A percentile compares a stretch with the other conserved stretches of the same genome.
These are phyloP conservation scores for Capillidium rhysosporum DNA, from an alignment of 371 early-diverging fungal genomes.

Conservation along the genomic window DNA sequence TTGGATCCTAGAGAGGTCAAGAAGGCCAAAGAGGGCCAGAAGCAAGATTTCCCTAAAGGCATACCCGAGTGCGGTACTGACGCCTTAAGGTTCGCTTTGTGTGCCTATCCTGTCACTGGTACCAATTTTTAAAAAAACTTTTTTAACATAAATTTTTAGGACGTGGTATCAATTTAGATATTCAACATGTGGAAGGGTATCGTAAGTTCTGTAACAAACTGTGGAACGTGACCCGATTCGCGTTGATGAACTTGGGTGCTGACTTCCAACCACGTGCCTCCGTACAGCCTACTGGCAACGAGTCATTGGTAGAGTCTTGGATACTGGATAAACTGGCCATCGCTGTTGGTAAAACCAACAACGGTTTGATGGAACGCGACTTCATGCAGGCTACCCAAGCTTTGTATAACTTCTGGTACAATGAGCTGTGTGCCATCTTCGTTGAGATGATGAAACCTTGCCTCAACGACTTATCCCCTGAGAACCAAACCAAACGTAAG, in stretches of 20 bases:
- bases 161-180: constrained; percentile 94
- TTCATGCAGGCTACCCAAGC: constrained; percentile 89
- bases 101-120: constrained; percentile 63
- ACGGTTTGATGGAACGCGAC: constrained; percentile 63
- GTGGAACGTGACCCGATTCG: constrained; percentile 96
- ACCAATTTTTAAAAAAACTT: neutral
- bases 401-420: constrained; percentile 88
- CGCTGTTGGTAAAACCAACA: constrained; percentile 55
- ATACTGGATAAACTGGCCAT: constrained; percentile 77
- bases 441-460: constrained; percentile 84
- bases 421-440: constrained; percentile 96
- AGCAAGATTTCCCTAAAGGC: constrained; percentile 92
- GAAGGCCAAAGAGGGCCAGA: constrained; percentile 73
- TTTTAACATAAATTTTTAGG: constrained; percentile 17
- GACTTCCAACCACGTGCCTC: constrained; percentile 46
- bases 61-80: constrained; percentile 99
- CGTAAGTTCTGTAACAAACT: constrained; percentile 99
- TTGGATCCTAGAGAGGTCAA: constrained; percentile 83
- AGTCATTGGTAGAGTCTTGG: constrained; percentile 84
- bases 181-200: constrained; percentile 93
- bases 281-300: constrained; percentile 48
- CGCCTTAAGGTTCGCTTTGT: constrained; percentile 94
- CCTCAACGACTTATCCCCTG: constrained; percentile 23
- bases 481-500: constrained; percentile 24
- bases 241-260: constrained; percentile 73